Conservation (phyloP, 2,329 filamentous ascomycete genomes). For the Plectosphaerella sp. region DNA sequence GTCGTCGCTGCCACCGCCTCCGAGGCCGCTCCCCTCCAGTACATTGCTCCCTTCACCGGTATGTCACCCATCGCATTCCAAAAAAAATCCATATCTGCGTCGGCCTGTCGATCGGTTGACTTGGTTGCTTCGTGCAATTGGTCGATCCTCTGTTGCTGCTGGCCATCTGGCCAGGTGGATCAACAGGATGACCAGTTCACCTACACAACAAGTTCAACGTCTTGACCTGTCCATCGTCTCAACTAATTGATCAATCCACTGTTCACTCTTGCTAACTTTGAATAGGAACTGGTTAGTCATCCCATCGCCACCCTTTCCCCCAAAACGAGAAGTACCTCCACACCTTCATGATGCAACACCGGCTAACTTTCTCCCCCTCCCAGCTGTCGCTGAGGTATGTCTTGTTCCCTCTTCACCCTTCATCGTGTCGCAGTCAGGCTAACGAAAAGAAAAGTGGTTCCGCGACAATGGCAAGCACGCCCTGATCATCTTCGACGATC, state of each 20-base stretch:
- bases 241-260: background rate
- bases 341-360: too few species aligned
- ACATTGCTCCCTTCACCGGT: slow-evolving; percentile 90
- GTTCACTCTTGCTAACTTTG: background rate
- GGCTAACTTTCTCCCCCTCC: too few species aligned
- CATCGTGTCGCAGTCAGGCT: too few species aligned
- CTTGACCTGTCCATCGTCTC: background rate
- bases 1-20: slow-evolving; percentile 95
- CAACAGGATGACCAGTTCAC: too few species aligned
- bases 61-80: slow-evolving; percentile 8
- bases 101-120: background rate
- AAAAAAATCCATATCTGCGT: too few species aligned
- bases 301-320: too few species aligned
- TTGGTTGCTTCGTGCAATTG: slow-evolving; percentile 1
- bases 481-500: slow-evolving; percentile 88
- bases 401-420: too few species aligned
- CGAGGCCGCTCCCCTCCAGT: slow-evolving; percentile 92
- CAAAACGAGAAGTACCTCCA: too few species aligned
- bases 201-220: too few species aligned
- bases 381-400: too few species aligned
- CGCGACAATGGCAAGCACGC: slow-evolving; percentile 83
- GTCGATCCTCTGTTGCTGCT: background rate
- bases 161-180: too few species aligned
- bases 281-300: background rate
- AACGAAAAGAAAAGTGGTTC: too few species aligned